Evolutionary conservation across 2,329 filamentous ascomycete genomes (phyloP).

Genomic region (Colletotrichum cereale): DNA sequence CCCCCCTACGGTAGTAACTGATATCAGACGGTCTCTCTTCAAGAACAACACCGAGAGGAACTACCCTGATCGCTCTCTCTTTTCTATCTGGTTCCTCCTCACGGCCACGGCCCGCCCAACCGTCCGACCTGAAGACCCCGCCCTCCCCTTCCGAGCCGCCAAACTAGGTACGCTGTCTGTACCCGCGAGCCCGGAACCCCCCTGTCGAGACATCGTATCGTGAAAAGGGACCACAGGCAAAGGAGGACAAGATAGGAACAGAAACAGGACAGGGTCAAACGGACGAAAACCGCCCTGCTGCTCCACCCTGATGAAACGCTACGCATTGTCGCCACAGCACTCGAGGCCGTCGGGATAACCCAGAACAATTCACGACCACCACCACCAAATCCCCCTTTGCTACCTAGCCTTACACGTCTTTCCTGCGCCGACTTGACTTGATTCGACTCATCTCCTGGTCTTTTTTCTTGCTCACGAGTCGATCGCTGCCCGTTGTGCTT

Average conservation of each 20-base stretch:
- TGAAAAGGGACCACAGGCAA: conserved; percentile 3
- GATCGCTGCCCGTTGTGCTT: not conserved
- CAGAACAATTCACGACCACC: not conserved
- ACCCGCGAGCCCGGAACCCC: no score
- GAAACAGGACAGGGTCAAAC: conserved; percentile 9
- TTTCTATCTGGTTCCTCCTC: conserved; percentile 1
- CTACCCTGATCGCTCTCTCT: not conserved
- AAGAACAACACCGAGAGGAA: not conserved
- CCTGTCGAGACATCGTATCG: not conserved
- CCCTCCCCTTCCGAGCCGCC: not conserved
- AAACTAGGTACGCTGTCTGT: not conserved
- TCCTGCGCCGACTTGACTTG: not conserved
- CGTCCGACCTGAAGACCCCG: conserved; percentile 25
- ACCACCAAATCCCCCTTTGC: not conserved
- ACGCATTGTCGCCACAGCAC: conserved; percentile 38
- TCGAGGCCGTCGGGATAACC: conserved; percentile 10
- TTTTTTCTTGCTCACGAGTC: not conserved
- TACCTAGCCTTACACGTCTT: conserved; percentile 1
- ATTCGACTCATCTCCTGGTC: no score
- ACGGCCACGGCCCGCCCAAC: conserved; percentile 3
- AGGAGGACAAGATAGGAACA: not conserved
- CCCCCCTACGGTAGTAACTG: no score
- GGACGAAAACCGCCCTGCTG: conserved; percentile 2
- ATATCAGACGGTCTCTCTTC: not conserved
- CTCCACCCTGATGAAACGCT: conserved; percentile 38